Conservation (phyloP, 495 filamentous ascomycete genomes). For the Rhypophila decipiens region DNA sequence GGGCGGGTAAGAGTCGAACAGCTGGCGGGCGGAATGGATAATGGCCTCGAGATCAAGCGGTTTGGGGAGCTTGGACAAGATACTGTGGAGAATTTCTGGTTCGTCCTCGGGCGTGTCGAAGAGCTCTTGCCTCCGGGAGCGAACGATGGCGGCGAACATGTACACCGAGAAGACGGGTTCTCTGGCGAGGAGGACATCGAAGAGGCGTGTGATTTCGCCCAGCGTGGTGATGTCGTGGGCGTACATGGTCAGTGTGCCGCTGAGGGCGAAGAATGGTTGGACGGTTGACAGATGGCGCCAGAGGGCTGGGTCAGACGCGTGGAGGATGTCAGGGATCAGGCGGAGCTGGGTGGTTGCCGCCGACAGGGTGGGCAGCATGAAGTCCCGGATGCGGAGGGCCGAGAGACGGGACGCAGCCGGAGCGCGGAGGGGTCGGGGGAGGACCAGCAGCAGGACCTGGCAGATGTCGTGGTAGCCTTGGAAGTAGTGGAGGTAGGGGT, state of each 20-base stretch:
- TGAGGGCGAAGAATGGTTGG: constrained; percentile 86
- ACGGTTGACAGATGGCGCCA: constrained; percentile 66
- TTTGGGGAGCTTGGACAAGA: constrained; percentile 78
- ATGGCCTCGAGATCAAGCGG: constrained; percentile 78
- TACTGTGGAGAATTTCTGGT: constrained; percentile 88
- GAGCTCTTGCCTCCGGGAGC: constrained; percentile 71
- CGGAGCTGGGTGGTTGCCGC: constrained; percentile 76
- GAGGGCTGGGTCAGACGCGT: constrained; percentile 59
- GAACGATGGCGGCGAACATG: constrained; percentile 82
- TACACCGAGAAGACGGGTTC: constrained; percentile 85
- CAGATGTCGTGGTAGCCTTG: constrained; percentile 99
- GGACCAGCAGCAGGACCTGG: constrained; percentile 86
- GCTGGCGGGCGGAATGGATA: constrained; percentile 53
- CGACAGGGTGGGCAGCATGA: constrained; percentile 88
- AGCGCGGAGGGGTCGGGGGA: constrained; percentile 45
- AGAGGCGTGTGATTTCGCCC: constrained; percentile 78
- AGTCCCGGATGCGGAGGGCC: constrained; percentile 85
- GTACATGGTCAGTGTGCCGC: constrained; percentile 88
- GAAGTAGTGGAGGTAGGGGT: constrained; percentile 91
- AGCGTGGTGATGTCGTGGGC: constrained; percentile 92
- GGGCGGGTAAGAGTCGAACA: constrained; percentile 66
- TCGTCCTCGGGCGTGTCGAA: constrained; percentile 77
- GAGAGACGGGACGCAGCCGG: constrained; percentile 70
- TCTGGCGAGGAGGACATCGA: constrained; percentile 80
- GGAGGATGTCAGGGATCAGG: constrained; percentile 75